Percentiles rank a stretch among this genome's conserved stretches.
phyloP scores from a whole-genome alignment of 2,329 filamentous ascomycete species.

The Scytalidium sp. region DNA sequence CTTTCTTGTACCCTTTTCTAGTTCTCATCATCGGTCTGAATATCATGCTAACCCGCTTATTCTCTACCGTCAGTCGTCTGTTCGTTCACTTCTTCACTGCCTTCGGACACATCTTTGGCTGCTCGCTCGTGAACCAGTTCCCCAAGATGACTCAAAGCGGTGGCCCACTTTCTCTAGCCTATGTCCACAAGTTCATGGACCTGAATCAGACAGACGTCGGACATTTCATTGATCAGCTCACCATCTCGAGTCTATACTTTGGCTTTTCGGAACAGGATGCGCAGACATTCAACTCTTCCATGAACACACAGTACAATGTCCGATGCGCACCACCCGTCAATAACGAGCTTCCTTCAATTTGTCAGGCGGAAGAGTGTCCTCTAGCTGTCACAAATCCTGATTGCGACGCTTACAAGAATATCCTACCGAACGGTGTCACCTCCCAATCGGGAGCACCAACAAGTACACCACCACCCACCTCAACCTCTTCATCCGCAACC shows the following conservation, averaged over 20 bases:
- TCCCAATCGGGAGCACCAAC: background rate
- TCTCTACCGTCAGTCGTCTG: slow-evolving; percentile 17
- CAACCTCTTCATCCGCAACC: background rate
- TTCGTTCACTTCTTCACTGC: slow-evolving; percentile 28
- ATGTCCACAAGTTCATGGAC: slow-evolving; percentile 32
- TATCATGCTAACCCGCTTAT: background rate
- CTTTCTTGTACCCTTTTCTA: background rate
- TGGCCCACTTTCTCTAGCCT: slow-evolving; percentile 20
- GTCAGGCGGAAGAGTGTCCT: slow-evolving; percentile 25
- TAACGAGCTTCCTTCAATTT: slow-evolving; percentile 25
- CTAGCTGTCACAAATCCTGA: slow-evolving; percentile 22
- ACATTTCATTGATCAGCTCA: slow-evolving; percentile 30
- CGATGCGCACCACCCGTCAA: slow-evolving; percentile 19
- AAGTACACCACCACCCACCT: background rate
- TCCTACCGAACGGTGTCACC: slow-evolving; percentile 16
- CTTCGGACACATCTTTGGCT: slow-evolving; percentile 26
- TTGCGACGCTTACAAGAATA: slow-evolving; percentile 23
- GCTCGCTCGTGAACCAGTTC: slow-evolving; percentile 15
- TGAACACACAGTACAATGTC: slow-evolving; percentile 28
- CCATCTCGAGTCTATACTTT: slow-evolving; percentile 18
- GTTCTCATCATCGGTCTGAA: background rate
- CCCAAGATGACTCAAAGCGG: slow-evolving; percentile 10
- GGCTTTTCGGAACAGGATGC: slow-evolving; percentile 27
- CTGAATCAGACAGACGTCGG: slow-evolving; percentile 25
- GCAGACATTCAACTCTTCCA: slow-evolving; percentile 13